These are phyloP conservation scores for Stramenopiles sp. DNA, from an alignment of 352 stramenopile species.

Conservation along the genomic window DNA sequence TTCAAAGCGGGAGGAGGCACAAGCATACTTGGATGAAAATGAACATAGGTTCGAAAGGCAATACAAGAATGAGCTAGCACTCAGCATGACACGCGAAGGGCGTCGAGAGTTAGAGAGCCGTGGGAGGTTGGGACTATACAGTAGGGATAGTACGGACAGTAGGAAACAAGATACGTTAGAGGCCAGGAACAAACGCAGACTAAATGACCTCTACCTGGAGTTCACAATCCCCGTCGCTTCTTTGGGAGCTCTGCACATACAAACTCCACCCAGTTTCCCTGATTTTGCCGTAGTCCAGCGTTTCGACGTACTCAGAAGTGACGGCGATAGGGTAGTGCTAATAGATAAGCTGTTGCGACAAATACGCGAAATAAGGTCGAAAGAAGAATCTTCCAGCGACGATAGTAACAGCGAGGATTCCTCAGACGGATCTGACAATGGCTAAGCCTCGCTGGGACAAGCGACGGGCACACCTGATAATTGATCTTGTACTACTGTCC, in stretches of 20 bases:
- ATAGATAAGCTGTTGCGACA: not conserved
- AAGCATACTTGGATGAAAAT: not conserved
- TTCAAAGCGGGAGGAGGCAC: not conserved
- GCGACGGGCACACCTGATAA: too few relatives aligned
- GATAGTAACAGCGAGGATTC: not conserved
- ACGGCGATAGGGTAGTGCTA: not conserved
- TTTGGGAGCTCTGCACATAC: not conserved
- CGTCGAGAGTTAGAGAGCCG: not conserved
- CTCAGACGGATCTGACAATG: too few relatives aligned
- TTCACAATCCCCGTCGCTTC: not conserved
- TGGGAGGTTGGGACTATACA: not conserved
- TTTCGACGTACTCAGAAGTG: not conserved
- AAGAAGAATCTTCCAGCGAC: not conserved
- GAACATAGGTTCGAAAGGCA: not conserved
- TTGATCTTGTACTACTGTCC: too few relatives aligned
- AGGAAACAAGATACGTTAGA: not conserved
- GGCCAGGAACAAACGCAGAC: not conserved
- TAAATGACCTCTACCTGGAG: not conserved
- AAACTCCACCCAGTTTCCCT: not conserved
- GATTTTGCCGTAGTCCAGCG: not conserved
- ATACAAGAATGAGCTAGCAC: not conserved
- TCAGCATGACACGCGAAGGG: not conserved
- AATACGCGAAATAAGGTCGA: not conserved
- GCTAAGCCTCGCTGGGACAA: too few relatives aligned
- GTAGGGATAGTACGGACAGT: not conserved